These are phyloP conservation scores for Aspergillus saccharolyticus DNA, from an alignment of 495 filamentous ascomycete species.

Conservation along the genomic window DNA sequence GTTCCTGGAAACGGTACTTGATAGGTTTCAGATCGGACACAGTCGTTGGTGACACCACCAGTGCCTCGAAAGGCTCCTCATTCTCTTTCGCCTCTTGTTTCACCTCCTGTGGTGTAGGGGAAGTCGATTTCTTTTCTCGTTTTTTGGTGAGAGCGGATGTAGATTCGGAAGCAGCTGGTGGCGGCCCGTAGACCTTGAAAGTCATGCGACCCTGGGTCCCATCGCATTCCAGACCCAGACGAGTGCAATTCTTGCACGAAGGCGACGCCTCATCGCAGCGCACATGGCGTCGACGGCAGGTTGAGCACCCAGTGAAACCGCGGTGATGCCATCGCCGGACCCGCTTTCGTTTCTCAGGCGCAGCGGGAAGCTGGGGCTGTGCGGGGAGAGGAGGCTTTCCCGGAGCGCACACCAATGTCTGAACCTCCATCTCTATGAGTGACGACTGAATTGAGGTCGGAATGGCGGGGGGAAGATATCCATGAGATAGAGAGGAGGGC, in stretches of 20 bases:
- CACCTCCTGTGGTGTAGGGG: slow-evolving; percentile 8
- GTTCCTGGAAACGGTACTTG: slow-evolving; percentile 25
- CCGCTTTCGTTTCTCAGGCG: slow-evolving; percentile 36
- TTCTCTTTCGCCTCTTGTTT: slow-evolving; percentile 11
- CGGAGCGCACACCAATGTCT: slow-evolving; percentile 23
- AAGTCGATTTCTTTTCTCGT: slow-evolving; percentile 16
- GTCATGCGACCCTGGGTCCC: slow-evolving; percentile 39
- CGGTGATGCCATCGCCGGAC: slow-evolving; percentile 40
- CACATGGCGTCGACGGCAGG: slow-evolving; percentile 39
- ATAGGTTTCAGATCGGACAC: slow-evolving; percentile 6
- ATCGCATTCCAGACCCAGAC: slow-evolving; percentile 36
- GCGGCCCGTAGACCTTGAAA: slow-evolving; percentile 39
- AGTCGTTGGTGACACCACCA: slow-evolving; percentile 13
- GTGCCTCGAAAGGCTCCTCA: slow-evolving; percentile 5
- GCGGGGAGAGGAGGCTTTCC: slow-evolving; percentile 17
- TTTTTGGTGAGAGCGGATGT: slow-evolving; percentile 17
- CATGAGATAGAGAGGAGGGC: slow-evolving; percentile 18
- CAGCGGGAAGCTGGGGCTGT: slow-evolving; percentile 11
- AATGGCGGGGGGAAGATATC: slow-evolving; percentile 17
- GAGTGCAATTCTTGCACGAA: slow-evolving; percentile 38
- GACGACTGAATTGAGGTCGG: slow-evolving; percentile 9
- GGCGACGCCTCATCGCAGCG: slow-evolving; percentile 42
- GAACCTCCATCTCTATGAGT: slow-evolving; percentile 30
- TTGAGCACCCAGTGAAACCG: slow-evolving; percentile 40
- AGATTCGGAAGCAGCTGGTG: slow-evolving; percentile 16